Evolutionary conservation across 768 basidiomycete species (phyloP).

Genomic region (Gyrodon lividus): DNA sequence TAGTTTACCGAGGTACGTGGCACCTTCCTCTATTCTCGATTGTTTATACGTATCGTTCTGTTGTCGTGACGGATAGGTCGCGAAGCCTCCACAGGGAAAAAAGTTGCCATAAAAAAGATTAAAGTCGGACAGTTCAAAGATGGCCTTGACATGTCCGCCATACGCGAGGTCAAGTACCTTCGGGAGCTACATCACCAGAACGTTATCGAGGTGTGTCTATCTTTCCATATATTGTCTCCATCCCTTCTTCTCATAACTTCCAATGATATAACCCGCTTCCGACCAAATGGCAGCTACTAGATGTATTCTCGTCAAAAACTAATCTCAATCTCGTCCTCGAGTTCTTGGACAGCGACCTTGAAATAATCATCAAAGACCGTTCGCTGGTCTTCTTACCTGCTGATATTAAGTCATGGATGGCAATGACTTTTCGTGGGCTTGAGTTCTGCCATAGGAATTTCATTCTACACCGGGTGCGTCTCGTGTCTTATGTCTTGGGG

Average conservation of each 20-base stretch:
- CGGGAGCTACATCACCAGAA: conserved; percentile 93
- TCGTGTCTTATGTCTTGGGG: conserved; percentile 3
- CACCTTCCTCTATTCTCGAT: not conserved
- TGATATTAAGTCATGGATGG: conserved; percentile 99
- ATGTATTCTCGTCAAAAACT: conserved; percentile 94
- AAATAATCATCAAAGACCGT: conserved; percentile 94
- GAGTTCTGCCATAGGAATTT: conserved; percentile 97
- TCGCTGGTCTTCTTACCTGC: conserved; percentile 89
- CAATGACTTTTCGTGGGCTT: conserved; percentile 96
- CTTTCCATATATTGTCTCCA: not conserved
- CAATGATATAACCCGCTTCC: not conserved
- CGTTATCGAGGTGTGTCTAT: conserved; percentile 74
- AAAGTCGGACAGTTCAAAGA: conserved; percentile 97
- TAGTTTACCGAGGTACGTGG: conserved; percentile 80
- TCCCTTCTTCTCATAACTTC: not conserved
- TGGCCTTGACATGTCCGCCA: conserved; percentile 97
- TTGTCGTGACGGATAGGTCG: conserved; percentile 47
- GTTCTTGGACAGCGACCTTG: conserved; percentile 93
- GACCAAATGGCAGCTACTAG: conserved; percentile 66
- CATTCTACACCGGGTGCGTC: conserved; percentile 83
- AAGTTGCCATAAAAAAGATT: conserved; percentile 97
- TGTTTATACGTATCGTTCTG: conserved; percentile 9
- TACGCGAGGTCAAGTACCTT: conserved; percentile 96
- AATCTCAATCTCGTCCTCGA: conserved; percentile 98
- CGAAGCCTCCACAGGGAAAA: conserved; percentile 71